Percentiles rank a stretch among this genome's conserved stretches.
These are phyloP conservation scores for Nepenthes mirabilis DNA, from an alignment of 148 eudicot genomes.

Conservation along the genomic window DNA sequence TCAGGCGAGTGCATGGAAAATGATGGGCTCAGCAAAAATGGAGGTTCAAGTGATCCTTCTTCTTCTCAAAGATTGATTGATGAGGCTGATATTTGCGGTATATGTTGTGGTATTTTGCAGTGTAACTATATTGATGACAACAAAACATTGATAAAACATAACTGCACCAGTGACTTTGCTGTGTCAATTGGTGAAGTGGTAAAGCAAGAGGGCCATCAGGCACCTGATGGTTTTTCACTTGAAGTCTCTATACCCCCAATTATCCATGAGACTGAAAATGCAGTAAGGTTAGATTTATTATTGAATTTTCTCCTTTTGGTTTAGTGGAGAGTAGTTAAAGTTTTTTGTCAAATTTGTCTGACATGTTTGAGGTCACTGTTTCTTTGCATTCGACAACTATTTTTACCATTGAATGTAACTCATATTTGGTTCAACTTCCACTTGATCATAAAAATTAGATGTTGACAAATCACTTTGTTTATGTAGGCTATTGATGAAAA, in stretches of 20 bases:
- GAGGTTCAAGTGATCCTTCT: conserved; percentile 7
- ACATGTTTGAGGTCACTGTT: no score
- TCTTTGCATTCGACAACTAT: not conserved
- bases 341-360: not conserved
- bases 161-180: conserved; percentile 52
- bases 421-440: not conserved
- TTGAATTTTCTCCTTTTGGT: not conserved
- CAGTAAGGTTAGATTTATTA: conserved; percentile 39
- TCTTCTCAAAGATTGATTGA: conserved; percentile 8
- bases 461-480: conserved; percentile 2
- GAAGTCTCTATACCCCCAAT: conserved; percentile 68
- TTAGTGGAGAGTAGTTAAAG: not conserved
- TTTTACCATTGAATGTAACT: not conserved
- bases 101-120: conserved; percentile 78
- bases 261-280: conserved; percentile 49
- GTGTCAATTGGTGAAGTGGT: conserved; percentile 34
- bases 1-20: conserved; percentile 12
- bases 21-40: conserved; percentile 7
- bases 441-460: not conserved
- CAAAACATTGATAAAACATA: conserved; percentile 20
- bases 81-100: conserved; percentile 31
- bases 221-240: conserved; percentile 43
- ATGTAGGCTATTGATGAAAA: conserved; percentile 46
- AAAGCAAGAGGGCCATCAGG: conserved; percentile 37
- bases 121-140: conserved; percentile 40